phyloP scores from a whole-genome alignment of 495 filamentous ascomycete species.

The Cudoniella acicularis region DNA sequence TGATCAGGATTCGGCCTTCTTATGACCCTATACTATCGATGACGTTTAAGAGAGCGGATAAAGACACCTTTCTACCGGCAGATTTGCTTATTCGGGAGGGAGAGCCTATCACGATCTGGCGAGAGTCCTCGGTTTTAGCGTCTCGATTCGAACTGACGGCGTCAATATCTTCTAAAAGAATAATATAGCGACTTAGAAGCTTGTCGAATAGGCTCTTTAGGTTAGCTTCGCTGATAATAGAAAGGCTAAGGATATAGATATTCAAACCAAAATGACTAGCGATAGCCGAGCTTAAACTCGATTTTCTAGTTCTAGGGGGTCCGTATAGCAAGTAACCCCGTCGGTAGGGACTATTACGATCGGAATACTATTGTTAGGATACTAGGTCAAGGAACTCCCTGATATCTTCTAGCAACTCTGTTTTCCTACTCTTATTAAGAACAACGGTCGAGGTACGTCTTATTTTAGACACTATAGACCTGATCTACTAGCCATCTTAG shows the following conservation, averaged over 20 bases:
- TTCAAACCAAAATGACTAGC: no score
- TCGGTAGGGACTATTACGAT: constrained; percentile 45
- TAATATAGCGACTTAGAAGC: constrained; percentile 60
- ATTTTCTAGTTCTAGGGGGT: no score
- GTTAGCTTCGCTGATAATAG: constrained; percentile 62
- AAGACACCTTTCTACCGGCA: constrained; percentile 44
- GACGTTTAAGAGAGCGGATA: constrained; percentile 71
- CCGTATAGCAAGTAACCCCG: no score
- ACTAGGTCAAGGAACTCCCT: constrained; percentile 2
- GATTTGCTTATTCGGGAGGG: background rate
- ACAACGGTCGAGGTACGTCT: constrained; percentile 10
- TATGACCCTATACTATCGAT: no score
- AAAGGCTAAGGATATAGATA: no score
- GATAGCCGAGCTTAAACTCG: no score
- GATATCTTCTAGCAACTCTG: constrained; percentile 8
- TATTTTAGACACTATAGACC: constrained; percentile 1
- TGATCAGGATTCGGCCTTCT: no score
- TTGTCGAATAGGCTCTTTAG: constrained; percentile 64
- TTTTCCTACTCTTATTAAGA: constrained; percentile 9
- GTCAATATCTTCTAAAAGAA: constrained; percentile 72
- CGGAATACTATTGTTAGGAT: constrained; percentile 7
- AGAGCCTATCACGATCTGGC: background rate
- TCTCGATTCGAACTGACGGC: no score
- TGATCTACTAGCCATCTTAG: constrained; percentile 1
- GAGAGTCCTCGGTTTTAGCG: constrained; percentile 26